Evolutionary conservation across 2,329 filamentous ascomycete genomes (phyloP).

Genomic region (Claviceps sp.): DNA sequence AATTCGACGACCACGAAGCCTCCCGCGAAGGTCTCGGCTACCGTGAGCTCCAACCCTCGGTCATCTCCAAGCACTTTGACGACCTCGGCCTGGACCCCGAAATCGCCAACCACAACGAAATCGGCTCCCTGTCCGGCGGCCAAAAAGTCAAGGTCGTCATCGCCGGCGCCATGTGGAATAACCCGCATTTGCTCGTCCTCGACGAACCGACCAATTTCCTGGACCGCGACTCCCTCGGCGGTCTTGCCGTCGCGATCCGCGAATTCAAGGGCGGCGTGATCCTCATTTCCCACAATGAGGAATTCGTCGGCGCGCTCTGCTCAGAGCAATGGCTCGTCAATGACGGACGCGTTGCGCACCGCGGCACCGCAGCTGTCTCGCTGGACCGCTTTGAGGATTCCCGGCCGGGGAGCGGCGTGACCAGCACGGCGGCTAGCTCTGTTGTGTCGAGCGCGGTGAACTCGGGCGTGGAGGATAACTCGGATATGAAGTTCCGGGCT

Average conservation of each 20-base stretch:
- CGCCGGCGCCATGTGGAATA: constrained; percentile 96
- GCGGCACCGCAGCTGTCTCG: constrained; percentile 60
- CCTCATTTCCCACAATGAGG: constrained; percentile 99
- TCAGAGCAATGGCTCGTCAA: constrained; percentile 93
- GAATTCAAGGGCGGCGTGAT: constrained; percentile 98
- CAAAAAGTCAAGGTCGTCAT: constrained; percentile 99
- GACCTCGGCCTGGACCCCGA: constrained; percentile 93
- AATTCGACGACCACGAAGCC: constrained; percentile 97
- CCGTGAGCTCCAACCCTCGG: constrained; percentile 79
- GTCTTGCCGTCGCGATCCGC: constrained; percentile 91
- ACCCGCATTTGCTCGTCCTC: constrained; percentile 90
- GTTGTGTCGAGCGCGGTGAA: constrained; percentile 45
- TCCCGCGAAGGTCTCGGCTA: constrained; percentile 97
- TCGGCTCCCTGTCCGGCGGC: constrained; percentile 86
- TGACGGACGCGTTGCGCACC: constrained; percentile 75
- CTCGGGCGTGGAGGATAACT: constrained; percentile 57
- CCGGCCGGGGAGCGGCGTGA: constrained; percentile 44
- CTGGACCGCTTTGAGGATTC: constrained; percentile 81
- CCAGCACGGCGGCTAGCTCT: constrained; percentile 43
- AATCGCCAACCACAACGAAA: constrained; percentile 98
- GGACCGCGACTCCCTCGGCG: constrained; percentile 92
- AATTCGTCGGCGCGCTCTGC: constrained; percentile 92
- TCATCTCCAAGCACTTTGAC: constrained; percentile 97
- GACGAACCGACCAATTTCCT: constrained; percentile 99
- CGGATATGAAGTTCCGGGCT: constrained; percentile 72